Evolutionary conservation across 352 stramenopile species (phyloP).

Genomic region (Blastocystis sp.): DNA sequence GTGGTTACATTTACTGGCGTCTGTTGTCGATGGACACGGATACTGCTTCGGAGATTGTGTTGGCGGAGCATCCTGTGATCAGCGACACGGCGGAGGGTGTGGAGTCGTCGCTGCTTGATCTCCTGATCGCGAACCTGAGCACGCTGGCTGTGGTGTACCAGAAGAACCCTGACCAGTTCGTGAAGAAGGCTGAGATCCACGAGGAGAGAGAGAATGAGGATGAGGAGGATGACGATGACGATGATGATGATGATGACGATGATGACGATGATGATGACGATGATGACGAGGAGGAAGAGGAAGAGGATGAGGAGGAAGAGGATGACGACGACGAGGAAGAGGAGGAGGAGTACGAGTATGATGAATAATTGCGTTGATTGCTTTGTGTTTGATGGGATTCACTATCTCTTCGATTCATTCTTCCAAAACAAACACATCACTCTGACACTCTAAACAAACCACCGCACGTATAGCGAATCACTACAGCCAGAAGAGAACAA

Average conservation of each 20-base stretch:
- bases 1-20: conserved; percentile 97
- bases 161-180: conserved; percentile 81
- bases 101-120: conserved; percentile 83
- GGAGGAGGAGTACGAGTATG: conserved; percentile 66
- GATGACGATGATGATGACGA: conserved; percentile 61
- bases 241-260: conserved; percentile 62
- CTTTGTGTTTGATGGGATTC: conserved; percentile 61
- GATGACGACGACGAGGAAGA: conserved; percentile 52
- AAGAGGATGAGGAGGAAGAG: conserved; percentile 52
- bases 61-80: conserved; percentile 96
- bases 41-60: conserved; percentile 87
- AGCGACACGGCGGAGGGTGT: conserved; percentile 90
- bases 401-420: too few relatives aligned
- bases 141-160: conserved; percentile 95
- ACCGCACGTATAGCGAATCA: conserved; percentile 72
- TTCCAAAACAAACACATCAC: too few relatives aligned
- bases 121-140: conserved; percentile 88
- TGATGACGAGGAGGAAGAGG: conserved; percentile 50
- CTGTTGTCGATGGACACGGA: conserved; percentile 90
- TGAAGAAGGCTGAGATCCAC: conserved; percentile 64
- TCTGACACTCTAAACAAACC: too few relatives aligned
- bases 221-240: conserved; percentile 66
- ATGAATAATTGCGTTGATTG: not conserved
- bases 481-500: conserved; percentile 70
- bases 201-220: conserved; percentile 61